Percentiles rank a stretch among this genome's conserved stretches.
These are phyloP conservation scores for Murraya koenigii DNA, from an alignment of 345 rosid species.

Conservation along the genomic window DNA sequence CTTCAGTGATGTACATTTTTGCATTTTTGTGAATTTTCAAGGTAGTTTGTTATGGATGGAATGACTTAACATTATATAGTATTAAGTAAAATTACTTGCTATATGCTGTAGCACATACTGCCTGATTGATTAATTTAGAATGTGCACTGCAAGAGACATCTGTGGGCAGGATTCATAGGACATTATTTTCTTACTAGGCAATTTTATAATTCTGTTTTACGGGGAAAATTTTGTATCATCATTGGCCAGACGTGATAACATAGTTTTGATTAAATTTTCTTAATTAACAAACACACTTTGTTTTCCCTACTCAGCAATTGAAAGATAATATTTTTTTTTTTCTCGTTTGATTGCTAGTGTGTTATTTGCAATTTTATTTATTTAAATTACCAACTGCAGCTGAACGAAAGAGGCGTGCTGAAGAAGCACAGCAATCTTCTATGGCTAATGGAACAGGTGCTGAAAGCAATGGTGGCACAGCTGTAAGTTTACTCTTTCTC, in stretches of 20 bases:
- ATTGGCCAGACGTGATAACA: background rate
- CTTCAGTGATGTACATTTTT: no score
- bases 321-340: background rate
- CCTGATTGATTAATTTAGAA: background rate
- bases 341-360: background rate
- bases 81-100: background rate
- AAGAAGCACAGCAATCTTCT: constrained; percentile 60
- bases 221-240: background rate
- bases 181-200: background rate
- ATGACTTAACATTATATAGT: background rate
- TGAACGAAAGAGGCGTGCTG: constrained; percentile 73
- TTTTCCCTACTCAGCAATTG: background rate
- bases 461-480: constrained; percentile 48
- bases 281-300: background rate
- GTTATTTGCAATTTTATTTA: constrained; percentile 1
- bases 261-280: background rate
- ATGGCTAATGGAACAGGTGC: constrained; percentile 54
- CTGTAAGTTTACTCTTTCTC: constrained; percentile 42
- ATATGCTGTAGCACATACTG: background rate
- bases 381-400: constrained; percentile 39
- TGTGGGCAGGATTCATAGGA: background rate
- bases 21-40: background rate
- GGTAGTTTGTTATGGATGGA: background rate
- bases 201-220: background rate
- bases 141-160: background rate